A percentile compares a stretch with the other conserved stretches of the same genome.
Evolutionary conservation across 352 stramenopile genomes (phyloP).

Genomic region (Phytophthora vignae): DNA sequence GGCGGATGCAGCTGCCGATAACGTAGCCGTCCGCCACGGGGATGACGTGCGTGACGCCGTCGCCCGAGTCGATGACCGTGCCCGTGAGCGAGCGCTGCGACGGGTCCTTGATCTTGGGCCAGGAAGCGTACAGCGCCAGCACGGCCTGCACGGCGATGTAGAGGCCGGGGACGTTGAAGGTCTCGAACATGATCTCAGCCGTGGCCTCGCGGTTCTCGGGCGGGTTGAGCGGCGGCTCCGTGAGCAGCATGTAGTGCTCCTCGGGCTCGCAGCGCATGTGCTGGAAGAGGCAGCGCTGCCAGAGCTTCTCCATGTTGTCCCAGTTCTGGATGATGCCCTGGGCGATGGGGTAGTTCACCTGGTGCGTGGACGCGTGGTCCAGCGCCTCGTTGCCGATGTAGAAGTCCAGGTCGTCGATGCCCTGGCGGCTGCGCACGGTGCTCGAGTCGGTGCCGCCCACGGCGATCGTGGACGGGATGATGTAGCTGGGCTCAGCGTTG

Average conservation of each 20-base stretch:
- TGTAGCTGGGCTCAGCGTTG: constrained; percentile 95
- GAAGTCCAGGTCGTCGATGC: constrained; percentile 96
- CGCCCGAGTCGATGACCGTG: constrained; percentile 95
- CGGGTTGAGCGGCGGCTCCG: constrained; percentile 94
- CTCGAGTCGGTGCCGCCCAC: constrained; percentile 69
- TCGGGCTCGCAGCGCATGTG: constrained; percentile 94
- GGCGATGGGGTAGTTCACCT: constrained; percentile 92
- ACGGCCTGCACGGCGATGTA: constrained; percentile 97
- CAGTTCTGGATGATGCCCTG: constrained; percentile 94
- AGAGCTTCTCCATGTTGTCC: constrained; percentile 97
- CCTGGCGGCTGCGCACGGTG: constrained; percentile 86
- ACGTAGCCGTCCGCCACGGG: constrained; percentile 95
- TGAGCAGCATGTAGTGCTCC: constrained; percentile 94
- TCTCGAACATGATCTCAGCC: constrained; percentile 98
- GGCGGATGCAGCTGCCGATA: constrained; percentile 95
- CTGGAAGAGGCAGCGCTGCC: constrained; percentile 94
- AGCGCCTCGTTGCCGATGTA: constrained; percentile 96
- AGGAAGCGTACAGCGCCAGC: constrained; percentile 94
- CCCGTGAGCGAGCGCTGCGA: constrained; percentile 92
- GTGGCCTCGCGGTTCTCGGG: constrained; percentile 96
- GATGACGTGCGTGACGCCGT: constrained; percentile 96
- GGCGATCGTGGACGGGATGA: constrained; percentile 95
- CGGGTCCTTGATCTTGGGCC: constrained; percentile 91
- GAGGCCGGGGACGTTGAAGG: constrained; percentile 95
- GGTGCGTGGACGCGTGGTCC: constrained; percentile 90